phyloP scores from a whole-genome alignment of 2,329 filamentous ascomycete genomes.

The Aspergillus arachidicola region DNA sequence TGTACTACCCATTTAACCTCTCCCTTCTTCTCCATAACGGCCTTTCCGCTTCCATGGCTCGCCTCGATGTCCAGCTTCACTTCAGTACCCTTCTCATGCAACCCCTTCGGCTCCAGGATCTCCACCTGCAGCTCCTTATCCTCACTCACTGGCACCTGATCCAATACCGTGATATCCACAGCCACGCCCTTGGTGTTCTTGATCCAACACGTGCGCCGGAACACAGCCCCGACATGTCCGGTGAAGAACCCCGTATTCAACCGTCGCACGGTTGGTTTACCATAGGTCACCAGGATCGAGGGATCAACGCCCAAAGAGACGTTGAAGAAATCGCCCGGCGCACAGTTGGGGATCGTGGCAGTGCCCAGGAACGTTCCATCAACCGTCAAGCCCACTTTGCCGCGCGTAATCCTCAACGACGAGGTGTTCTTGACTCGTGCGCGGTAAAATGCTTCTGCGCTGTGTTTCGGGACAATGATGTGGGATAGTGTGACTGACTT shows the following conservation, averaged over 20 bases:
- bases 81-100: constrained; percentile 30
- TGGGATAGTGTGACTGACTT: constrained; percentile 39
- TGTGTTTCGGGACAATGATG: constrained; percentile 43
- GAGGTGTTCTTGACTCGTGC: constrained; percentile 44
- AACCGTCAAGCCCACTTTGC: constrained; percentile 29
- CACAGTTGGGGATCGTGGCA: constrained; percentile 27
- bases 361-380: constrained; percentile 34
- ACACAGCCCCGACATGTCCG: constrained; percentile 34
- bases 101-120: constrained; percentile 30
- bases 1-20: constrained; percentile 62
- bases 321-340: constrained; percentile 31
- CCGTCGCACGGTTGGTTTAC: constrained; percentile 31
- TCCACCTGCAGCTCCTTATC: constrained; percentile 33
- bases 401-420: constrained; percentile 31
- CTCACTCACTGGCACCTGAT: constrained; percentile 37
- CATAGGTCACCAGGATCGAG: constrained; percentile 32
- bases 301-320: constrained; percentile 39
- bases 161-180: constrained; percentile 31
- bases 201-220: constrained; percentile 33
- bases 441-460: constrained; percentile 43
- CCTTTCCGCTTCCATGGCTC: constrained; percentile 59
- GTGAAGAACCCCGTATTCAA: constrained; percentile 32
- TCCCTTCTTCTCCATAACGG: constrained; percentile 58
- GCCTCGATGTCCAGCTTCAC: constrained; percentile 28
- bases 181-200: constrained; percentile 34